Percentiles rank a stretch among this genome's conserved stretches.
phyloP scores from a whole-genome alignment of 257 asterid species.

The Gentiana dahurica region DNA sequence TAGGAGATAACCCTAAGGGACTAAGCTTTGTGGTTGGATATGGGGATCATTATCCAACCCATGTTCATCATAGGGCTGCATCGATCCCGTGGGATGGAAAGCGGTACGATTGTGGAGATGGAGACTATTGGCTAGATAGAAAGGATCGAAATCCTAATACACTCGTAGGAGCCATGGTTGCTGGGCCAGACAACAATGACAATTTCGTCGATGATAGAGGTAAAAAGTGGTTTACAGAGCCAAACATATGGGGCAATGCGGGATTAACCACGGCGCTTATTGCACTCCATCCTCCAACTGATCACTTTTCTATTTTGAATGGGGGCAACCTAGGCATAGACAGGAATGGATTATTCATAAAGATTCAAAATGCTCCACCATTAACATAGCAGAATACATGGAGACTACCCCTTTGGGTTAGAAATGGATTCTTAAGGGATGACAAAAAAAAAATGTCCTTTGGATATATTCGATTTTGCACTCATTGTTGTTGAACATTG shows the following conservation, averaged over 20 bases:
- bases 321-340: too few species aligned
- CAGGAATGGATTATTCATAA: too few species aligned
- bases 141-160: constrained; percentile 58
- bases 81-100: constrained; percentile 74
- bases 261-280: constrained; percentile 82
- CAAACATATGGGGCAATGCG: constrained; percentile 87
- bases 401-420: too few species aligned
- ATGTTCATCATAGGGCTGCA: constrained; percentile 87
- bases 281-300: constrained; percentile 23
- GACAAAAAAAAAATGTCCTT: too few species aligned
- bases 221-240: constrained; percentile 80
- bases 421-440: too few species aligned
- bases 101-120: constrained; percentile 66
- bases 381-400: too few species aligned
- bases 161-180: constrained; percentile 85
- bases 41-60: constrained; percentile 71
- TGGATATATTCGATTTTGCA: too few species aligned
- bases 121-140: constrained; percentile 82
- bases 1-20: constrained; percentile 46
- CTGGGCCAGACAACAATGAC: constrained; percentile 87
- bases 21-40: constrained; percentile 86
- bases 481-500: too few species aligned
- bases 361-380: too few species aligned
- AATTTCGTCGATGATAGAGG: constrained; percentile 66
- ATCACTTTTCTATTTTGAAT: too few species aligned